Evolutionary conservation across 73 alveolate species (phyloP), one percentile per base, ranked within the genome.

Genomic region (Paramecium sonneborni): DNA sequence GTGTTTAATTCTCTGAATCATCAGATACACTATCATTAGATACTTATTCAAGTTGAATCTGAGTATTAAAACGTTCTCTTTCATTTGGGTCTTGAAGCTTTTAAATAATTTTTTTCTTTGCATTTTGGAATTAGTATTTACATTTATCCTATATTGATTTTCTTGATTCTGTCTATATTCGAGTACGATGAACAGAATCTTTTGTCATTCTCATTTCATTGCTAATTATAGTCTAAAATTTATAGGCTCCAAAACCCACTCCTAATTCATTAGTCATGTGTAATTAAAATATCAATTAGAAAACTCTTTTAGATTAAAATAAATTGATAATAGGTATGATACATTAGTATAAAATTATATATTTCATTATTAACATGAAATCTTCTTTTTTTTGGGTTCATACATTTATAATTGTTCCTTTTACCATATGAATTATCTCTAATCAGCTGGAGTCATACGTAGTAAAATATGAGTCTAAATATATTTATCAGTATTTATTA

Each of bases 401-500:
- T 62, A 62, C 84, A 62, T 62, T 12, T 62, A 12, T 21, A 79
- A 43, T 79, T 79, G 15, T 79, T 79, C 90, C 5, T 46, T 79
- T 79, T 79, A 26, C 90, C 90, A 79, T 18, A 79, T 79, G 32
- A 30, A 39, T 79, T 79, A 14, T 12, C 90, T 21, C n/a, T 43
- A 44, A 79, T 44, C 55, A n/a, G 76, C 52, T 24, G 90, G 90
- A 41, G 90, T 79, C 90, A 79, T 79, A 38, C 90, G 21, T 12
- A 79, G 55, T 24, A 79, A 34, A 79, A 79, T 79, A 44, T 79
- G 90, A 18, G 74, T 43, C 90, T 79, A 37, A 5, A 15, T 79
- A 8, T n/a, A 8, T 26, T 0, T 1, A 23, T 43, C 5, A 10
- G 5, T 30, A 8, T 11, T n/a, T 21, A 67, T 1, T 52, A 58